Conservation (phyloP, 768 basidiomycete genomes). For the Tulasnella calospora region DNA sequence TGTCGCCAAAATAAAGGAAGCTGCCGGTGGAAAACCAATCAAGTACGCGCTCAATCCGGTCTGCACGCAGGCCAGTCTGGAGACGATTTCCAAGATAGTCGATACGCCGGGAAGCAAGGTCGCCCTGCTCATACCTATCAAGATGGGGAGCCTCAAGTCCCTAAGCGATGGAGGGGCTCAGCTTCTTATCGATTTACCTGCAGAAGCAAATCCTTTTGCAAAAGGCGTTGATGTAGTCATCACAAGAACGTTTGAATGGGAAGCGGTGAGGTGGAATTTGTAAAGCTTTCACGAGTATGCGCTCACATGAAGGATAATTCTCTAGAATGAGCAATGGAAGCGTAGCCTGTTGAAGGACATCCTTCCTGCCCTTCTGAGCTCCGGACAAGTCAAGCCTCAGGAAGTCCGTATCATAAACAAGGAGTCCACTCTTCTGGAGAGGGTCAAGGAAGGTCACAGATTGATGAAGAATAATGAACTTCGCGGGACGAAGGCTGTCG, state of each 20-base stretch:
- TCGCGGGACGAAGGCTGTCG: conserved; percentile 12
- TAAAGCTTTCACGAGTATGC: neutral
- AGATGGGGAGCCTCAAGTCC: conserved; percentile 32
- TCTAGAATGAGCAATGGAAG: conserved; percentile 13
- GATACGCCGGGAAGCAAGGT: conserved; percentile 39
- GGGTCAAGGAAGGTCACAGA: conserved; percentile 4
- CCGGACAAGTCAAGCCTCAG: conserved; percentile 7
- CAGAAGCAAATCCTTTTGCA: neutral
- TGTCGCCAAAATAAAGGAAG: conserved; percentile 38
- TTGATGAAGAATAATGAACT: conserved; percentile 9
- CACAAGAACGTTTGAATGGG: conserved; percentile 19
- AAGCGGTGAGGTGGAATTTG: neutral
- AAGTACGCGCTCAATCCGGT: conserved; percentile 41
- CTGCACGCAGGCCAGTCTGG: conserved; percentile 39
- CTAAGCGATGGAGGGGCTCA: conserved; percentile 33
- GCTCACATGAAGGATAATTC: neutral
- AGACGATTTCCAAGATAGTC: conserved; percentile 40
- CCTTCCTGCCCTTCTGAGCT: conserved; percentile 8
- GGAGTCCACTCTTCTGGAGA: neutral
- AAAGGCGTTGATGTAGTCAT: neutral
- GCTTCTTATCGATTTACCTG: neutral
- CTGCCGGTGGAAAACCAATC: conserved; percentile 37
- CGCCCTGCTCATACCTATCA: conserved; percentile 47
- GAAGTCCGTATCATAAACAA: conserved; percentile 2
- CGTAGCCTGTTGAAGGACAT: conserved; percentile 8